Conservation (phyloP, 768 basidiomycete species). For the Leccinum variicolor region DNA sequence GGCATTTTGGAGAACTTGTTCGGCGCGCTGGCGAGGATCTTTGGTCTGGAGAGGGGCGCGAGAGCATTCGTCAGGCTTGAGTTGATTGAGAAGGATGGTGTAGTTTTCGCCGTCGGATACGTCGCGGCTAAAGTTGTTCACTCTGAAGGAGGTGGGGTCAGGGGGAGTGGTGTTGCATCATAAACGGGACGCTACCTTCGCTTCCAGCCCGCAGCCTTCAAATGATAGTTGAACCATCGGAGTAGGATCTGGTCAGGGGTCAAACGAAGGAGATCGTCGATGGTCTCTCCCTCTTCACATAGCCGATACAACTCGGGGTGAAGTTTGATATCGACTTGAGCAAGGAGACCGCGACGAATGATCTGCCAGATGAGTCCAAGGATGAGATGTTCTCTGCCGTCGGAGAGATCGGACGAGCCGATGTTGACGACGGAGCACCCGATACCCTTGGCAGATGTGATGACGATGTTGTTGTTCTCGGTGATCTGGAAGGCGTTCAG, state of each 20-base stretch:
- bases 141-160: conserved; percentile 45
- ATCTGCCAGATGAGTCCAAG: conserved; percentile 99
- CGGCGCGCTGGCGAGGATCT: conserved; percentile 82
- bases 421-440: conserved; percentile 99
- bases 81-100: conserved; percentile 91
- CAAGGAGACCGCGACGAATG: conserved; percentile 89
- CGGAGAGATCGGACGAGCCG: conserved; percentile 87
- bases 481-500: conserved; percentile 99
- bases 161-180: neutral
- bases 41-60: conserved; percentile 83
- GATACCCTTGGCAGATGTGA: conserved; percentile 96
- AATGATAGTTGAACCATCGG: conserved; percentile 99
- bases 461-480: conserved; percentile 99
- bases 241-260: conserved; percentile 97
- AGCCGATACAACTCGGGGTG: conserved; percentile 96
- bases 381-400: conserved; percentile 94
- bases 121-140: conserved; percentile 96
- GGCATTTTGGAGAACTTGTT: conserved; percentile 93
- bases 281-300: conserved; percentile 95
- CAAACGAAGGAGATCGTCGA: conserved; percentile 89
- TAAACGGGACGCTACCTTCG: conserved; percentile 50
- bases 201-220: conserved; percentile 92
- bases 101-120: conserved; percentile 98
- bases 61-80: conserved; percentile 92
- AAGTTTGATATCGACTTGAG: conserved; percentile 95